phyloP scores from a whole-genome alignment of 106 monocot genomes.

The Platanthera zijinensis region DNA sequence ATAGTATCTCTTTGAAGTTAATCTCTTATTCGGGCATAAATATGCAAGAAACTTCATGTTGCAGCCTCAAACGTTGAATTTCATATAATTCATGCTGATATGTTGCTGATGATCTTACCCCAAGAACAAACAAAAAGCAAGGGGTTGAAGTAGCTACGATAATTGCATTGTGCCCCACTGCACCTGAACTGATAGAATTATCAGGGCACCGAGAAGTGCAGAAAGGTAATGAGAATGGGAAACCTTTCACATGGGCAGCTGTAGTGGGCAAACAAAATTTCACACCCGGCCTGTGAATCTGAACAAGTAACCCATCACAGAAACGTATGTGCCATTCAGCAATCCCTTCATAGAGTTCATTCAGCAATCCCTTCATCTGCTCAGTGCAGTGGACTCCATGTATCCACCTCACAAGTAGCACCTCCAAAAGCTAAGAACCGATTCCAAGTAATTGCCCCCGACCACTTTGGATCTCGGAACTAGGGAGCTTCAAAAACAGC shows the following conservation, averaged over 20 bases:
- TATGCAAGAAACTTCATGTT: slow-evolving; percentile 88
- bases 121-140: slow-evolving; percentile 66
- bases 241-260: slow-evolving; percentile 54
- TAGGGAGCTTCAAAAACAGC: too few species aligned
- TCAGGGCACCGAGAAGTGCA: slow-evolving; percentile 68
- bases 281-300: slow-evolving; percentile 73
- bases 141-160: slow-evolving; percentile 81
- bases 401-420: too few species aligned
- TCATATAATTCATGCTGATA: slow-evolving; percentile 61
- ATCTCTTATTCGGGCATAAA: slow-evolving; percentile 48
- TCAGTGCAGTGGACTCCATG: too few species aligned
- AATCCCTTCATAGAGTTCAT: too few species aligned
- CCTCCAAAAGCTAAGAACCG: too few species aligned
- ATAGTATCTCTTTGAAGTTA: slow-evolving; percentile 11
- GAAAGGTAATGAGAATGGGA: slow-evolving; percentile 43
- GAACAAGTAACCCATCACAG: slow-evolving; percentile 83
- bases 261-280: slow-evolving; percentile 80
- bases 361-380: too few species aligned
- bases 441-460: too few species aligned
- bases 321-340: slow-evolving; percentile 1
- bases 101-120: slow-evolving; percentile 32
- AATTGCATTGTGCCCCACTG: slow-evolving; percentile 69
- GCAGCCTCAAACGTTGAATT: slow-evolving; percentile 47
- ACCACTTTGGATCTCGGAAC: too few species aligned
- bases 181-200: slow-evolving; percentile 65